Base-by-base conservation (phyloP, 2,329 filamentous ascomycete genomes). In the Thelonectria blattea region DNA sequence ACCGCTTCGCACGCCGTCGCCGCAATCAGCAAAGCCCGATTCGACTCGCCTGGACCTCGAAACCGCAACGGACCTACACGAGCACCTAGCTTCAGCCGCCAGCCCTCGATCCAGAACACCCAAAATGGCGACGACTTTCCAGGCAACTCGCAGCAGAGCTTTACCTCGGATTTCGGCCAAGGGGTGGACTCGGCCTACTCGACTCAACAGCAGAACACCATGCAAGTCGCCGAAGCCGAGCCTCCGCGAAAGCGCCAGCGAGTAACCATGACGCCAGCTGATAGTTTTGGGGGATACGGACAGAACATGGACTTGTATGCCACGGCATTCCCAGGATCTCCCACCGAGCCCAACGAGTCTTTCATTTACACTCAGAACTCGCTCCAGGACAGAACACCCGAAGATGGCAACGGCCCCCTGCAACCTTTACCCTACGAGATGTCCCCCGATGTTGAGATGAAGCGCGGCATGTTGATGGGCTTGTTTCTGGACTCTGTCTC, bases 1-100 rank as follows among this genome's bases (percentile, higher is more conserved):
- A 96, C 93, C 1, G 93, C 95, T 1, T 95, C 92, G 5, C 94
- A 93, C 70, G 95, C 95, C 27, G 91, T 99, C 58, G 93, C 93
- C 63, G 94, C 95, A 60, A 96, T 99, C 76, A 97, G 92, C 84
- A 97, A 98, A 79, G 94, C 95, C 15, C 87, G 94, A 12, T 90
- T 97, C 69, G 93, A 97, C 74, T 97, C 93, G 2, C 93, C 93
- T 1, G 89, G 85, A 8, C 90, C 90, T 5, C 83, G 91, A 60
- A 82, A 79, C 58, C 84, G 85, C 32, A 88, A 85, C 66, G 87
- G 88, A 9, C 86, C 86, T 2, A 84, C 88, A 22, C 83, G 88
- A 43, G 86, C 90, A 0, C 84, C 88, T 39, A 88, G 89, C 67
- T 90, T 91, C 68, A 88, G 87, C 72, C 85, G 90, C 57, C 88